Evolutionary conservation across 2,329 filamentous ascomycete species (phyloP), one percentile per base, ranked within the genome.

Genomic region (Fusarium sp.): DNA sequence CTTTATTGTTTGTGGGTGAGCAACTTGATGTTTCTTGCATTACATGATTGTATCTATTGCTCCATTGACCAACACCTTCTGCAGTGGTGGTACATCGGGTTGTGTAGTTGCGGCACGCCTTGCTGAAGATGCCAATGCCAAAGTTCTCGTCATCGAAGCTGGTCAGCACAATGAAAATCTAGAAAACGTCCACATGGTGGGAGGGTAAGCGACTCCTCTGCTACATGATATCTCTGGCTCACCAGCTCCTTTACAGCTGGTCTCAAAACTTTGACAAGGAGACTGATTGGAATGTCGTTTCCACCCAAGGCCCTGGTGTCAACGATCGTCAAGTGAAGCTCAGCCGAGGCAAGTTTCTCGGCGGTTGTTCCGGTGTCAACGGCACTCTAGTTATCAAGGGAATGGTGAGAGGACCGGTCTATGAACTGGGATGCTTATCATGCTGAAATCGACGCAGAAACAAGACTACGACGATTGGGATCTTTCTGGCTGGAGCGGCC

Each of bases 391-490:
- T 79, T 49, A 77, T 83, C 25, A 76, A 80, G 5, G 81, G 81
- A 19, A 75, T 73, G 47, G 62, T 63, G 27, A 41, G 46, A n/a
- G 13, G 6, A 31, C 6, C 9, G 15, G 0, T 1, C 23, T 17
- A 2, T 17, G 9, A n/a, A 1, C 10, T 14, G 2, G 14, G 8
- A 9, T 6, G 6, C 2, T 15, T 14, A 7, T 7, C 3, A 9
- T 41, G 13, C 19, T 58, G 33, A n/a, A 50, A 2, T 0, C 8
- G 5, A 4, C 17, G 6, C 23, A 65, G 9, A 80, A 78, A 66
- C 80, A 82, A 52, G 74, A 76, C 47, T 76, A 80, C 17, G 82
- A 87, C 70, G 82, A 87, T 53, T 86, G 84, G 84, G 77, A 71
- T 3, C 61, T 83, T 50, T 79, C 76, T 32, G 84, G 81, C 3